Evolutionary conservation across 2,329 filamentous ascomycete genomes (phyloP), one percentile per base, ranked within the genome.

Genomic region (Pochonia chlamydosporia): DNA sequence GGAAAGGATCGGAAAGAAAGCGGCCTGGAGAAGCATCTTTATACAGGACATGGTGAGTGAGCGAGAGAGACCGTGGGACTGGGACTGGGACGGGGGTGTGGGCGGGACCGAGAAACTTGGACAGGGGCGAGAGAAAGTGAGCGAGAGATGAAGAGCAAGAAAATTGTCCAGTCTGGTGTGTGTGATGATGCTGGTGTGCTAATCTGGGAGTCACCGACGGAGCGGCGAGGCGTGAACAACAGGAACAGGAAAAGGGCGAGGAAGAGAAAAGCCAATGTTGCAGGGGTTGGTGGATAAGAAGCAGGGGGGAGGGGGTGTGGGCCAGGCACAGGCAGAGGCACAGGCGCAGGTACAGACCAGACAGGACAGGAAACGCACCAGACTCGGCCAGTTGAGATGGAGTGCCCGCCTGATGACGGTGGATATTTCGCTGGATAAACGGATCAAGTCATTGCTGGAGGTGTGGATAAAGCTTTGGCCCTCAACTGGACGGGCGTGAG

Each of bases 1-100:
- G 51, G 54, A 61, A 62, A 53, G 26, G 48, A 44, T 20, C 46
- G 51, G 46, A 51, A 60, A 54, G 59, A 49, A 46, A 52, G 64
- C 61, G 63, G 55, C 52, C 59, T 61, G 65, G 64, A 67, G 62
- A 63, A 64, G 62, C 61, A 64, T 59, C 74, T 78, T 75, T 77
- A 78, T 78, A 76, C 68, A 21, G 48, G 50, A 48, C 47, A 50
- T 44, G 47, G 49, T 44, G 50, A 36, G 37, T 39, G 28, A 46
- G 35, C 25, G 52, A 50, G 49, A 49, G 46, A 46, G 43, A 43
- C 23, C 49, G 49, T 47, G 52, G 49, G 52, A 56, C 48, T 50
- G 52, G 52, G 41, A 47, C 49, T 51, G 52, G 47, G 44, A 43
- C 46, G 45, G 3, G 35, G 30, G 20, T 14, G 35, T 24, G 5